These are phyloP conservation scores for Chamaecyparis obtusa DNA, from an alignment of 75 land plant genomes.

Conservation along the genomic window DNA sequence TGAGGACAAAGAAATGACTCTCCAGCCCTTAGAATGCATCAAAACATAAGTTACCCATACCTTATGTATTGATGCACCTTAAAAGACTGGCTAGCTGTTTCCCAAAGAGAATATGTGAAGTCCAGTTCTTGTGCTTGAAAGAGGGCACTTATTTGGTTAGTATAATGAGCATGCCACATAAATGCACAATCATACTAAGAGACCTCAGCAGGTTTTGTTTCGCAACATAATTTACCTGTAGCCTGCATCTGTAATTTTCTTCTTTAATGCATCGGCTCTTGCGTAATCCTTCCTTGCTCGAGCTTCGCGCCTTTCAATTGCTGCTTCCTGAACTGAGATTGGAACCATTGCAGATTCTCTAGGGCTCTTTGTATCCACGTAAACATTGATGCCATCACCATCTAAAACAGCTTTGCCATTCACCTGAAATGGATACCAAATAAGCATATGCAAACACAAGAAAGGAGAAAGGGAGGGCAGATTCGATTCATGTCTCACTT, in stretches of 20 bases:
- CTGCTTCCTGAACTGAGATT: constrained; percentile 42
- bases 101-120: too few species aligned
- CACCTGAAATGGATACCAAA: constrained; percentile 34
- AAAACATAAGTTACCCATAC: too few species aligned
- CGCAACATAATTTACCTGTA: constrained; percentile 47
- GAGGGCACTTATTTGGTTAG: not conserved
- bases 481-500: constrained; percentile 38
- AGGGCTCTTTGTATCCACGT: constrained; percentile 61
- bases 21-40: too few species aligned
- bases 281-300: constrained; percentile 46
- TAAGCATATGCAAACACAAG: not conserved
- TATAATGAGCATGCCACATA: not conserved
- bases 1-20: too few species aligned
- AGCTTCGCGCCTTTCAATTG: constrained; percentile 52
- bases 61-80: too few species aligned
- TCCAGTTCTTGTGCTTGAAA: not conserved
- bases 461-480: not conserved
- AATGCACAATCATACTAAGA: not conserved
- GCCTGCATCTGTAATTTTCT: constrained; percentile 55
- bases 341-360: constrained; percentile 71
- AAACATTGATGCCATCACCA: constrained; percentile 84
- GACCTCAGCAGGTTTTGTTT: not conserved
- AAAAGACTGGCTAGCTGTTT: too few species aligned
- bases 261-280: constrained; percentile 71
- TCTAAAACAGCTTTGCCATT: constrained; percentile 68